phyloP scores from a whole-genome alignment of 805 yeast species.

The Zygotorulaspora florentina region DNA sequence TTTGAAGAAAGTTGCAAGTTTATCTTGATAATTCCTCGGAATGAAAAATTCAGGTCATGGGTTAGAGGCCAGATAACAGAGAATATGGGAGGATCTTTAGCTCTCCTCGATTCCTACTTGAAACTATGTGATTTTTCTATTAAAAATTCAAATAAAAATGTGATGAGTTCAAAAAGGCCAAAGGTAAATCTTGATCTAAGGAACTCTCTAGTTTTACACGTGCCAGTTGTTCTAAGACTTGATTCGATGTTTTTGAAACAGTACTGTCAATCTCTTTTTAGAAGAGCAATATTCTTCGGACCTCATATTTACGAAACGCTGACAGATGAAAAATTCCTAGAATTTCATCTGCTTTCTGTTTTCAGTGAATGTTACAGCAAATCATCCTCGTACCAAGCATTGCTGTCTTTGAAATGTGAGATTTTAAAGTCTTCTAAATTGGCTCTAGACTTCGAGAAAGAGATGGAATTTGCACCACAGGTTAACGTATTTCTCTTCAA shows the following conservation, averaged over 20 bases:
- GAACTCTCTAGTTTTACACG: constrained; percentile 1
- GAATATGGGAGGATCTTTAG: constrained; percentile 17
- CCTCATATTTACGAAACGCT: constrained; percentile 5
- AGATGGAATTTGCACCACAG: not conserved
- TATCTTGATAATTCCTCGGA: constrained; percentile 1
- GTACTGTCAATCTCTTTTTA: constrained; percentile 15
- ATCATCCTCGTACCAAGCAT: constrained; percentile 8
- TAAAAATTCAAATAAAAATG: constrained; percentile 6
- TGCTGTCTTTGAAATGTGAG: constrained; percentile 5
- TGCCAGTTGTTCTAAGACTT: constrained; percentile 6
- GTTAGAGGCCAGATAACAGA: not conserved
- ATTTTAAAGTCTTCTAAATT: constrained; percentile 5
- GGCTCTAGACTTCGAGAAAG: constrained; percentile 3
- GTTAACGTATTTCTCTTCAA: constrained; percentile 19
- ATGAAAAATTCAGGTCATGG: not conserved
- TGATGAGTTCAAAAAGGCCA: not conserved
- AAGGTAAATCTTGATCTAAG: not conserved
- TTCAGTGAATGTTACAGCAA: constrained; percentile 6
- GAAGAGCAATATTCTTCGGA: constrained; percentile 17
- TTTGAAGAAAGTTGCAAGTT: constrained; percentile 6
- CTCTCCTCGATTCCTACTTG: constrained; percentile 15
- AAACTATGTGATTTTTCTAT: constrained; percentile 14
- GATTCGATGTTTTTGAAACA: constrained; percentile 8
- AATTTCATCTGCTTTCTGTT: constrained; percentile 4
- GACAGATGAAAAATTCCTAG: constrained; percentile 3